A percentile compares a stretch with the other conserved stretches of the same genome.
These are phyloP conservation scores for Stagonosporopsis rhizophila DNA, from an alignment of 2,329 filamentous ascomycete genomes.

Conservation along the genomic window DNA sequence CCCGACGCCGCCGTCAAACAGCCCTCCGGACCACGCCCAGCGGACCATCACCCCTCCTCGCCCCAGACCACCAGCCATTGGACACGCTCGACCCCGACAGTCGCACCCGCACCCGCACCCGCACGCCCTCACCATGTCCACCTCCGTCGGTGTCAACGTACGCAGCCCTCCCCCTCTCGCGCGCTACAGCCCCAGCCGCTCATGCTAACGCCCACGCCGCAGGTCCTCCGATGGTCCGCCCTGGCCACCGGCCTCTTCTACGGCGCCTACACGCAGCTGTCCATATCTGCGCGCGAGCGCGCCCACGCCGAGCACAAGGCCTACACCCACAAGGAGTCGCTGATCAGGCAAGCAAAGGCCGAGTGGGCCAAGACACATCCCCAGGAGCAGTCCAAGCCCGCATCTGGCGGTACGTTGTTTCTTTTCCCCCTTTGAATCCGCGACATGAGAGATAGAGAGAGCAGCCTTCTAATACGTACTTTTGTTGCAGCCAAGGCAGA, in stretches of 20 bases:
- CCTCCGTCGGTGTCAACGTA: slow-evolving; percentile 62
- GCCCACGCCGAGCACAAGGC: slow-evolving; percentile 76
- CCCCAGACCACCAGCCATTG: slow-evolving; percentile 40
- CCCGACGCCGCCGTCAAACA: slow-evolving; percentile 31
- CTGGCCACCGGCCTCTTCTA: slow-evolving; percentile 92
- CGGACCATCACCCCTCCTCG: slow-evolving; percentile 30
- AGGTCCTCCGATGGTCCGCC: slow-evolving; percentile 98
- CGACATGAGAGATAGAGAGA: background rate
- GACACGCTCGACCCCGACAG: slow-evolving; percentile 27
- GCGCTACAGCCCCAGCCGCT: slow-evolving; percentile 11
- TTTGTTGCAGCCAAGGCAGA: slow-evolving; percentile 64
- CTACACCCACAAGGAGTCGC: slow-evolving; percentile 86
- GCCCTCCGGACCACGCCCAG: slow-evolving; percentile 21
- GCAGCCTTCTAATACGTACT: background rate
- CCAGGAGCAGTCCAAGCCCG: slow-evolving; percentile 39
- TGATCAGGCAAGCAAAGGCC: slow-evolving; percentile 92
- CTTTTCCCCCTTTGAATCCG: too few relatives aligned
- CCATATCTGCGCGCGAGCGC: slow-evolving; percentile 75
- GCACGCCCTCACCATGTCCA: slow-evolving; percentile 48
- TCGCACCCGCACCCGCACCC: slow-evolving; percentile 31
- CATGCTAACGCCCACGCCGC: slow-evolving; percentile 39
- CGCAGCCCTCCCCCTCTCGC: slow-evolving; percentile 35
- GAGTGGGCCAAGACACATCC: slow-evolving; percentile 82
- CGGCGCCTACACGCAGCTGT: slow-evolving; percentile 91
- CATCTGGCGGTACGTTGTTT: slow-evolving; percentile 36